Evolutionary conservation across 768 basidiomycete species (phyloP), one percentile per base, ranked within the genome.

Genomic region (Termitomyces sp.): DNA sequence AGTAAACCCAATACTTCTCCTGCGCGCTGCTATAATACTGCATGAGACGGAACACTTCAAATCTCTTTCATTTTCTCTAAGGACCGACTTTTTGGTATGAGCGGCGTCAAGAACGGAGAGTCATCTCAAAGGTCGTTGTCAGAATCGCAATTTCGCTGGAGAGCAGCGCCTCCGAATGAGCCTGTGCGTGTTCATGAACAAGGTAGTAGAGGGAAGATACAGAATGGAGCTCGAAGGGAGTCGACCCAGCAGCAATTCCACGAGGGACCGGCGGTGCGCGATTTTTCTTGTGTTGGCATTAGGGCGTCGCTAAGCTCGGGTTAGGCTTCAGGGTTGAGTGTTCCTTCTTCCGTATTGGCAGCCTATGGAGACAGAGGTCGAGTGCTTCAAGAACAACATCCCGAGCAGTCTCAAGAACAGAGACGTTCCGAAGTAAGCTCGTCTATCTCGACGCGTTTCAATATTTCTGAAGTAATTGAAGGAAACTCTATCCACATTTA

Each of bases 281-380:
- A 14, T 32, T 50, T 34, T 44, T 37, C 41, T 34, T 35, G 16
- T 41, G 4, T 23, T 41, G 23, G 23, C 12, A 14, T 37, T 21
- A 21, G n/a, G 14, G 17, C n/a, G 40, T 42, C 51, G 41, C 48
- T 42, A 29, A 34, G 17, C 17, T 37, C 29, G 17, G 14, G n/a
- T 4, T 35, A 57, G 56, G 19, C 48, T 35, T 5, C 50, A 11
- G 47, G 37, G 12, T 38, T 41, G 17, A 42, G 38, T 1, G 3
- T 54, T 49, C 58, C 58, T 3, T 59, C 58, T 35, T 59, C 58
- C 2, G 58, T 59, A 8, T 23, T 59, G 11, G 58, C 47, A 1
- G 53, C 58, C 34, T 59, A 54, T 25, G 52, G 27, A 2, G 53
- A n/a, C 16, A 35, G 34, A 42, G 27, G 14, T 31, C 23, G 52